phyloP scores from a whole-genome alignment of 139 green algal genomes.

The Ostreobium quekettii region DNA sequence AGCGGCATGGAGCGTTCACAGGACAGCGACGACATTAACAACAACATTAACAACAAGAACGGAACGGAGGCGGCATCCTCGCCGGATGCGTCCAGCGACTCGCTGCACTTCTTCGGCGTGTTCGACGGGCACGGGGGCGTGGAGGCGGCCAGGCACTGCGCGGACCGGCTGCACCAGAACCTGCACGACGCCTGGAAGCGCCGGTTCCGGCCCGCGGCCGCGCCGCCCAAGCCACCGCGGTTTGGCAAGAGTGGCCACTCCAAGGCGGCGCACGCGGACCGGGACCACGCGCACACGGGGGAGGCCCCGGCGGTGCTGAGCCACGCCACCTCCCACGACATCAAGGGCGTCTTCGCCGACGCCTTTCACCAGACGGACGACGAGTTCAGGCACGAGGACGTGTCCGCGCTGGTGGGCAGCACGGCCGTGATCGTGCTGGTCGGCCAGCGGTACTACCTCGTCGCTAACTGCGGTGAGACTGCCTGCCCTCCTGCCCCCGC shows the following conservation, averaged over 20 bases:
- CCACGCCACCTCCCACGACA: neutral
- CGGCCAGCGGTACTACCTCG: slow-evolving; percentile 38
- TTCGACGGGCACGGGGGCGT: slow-evolving; percentile 65
- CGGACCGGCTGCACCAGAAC: slow-evolving; percentile 48
- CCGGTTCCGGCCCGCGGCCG: too few relatives aligned
- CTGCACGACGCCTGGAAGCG: slow-evolving; percentile 31
- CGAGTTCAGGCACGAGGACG: slow-evolving; percentile 9
- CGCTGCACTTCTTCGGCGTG: slow-evolving; percentile 69
- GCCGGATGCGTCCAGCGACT: slow-evolving; percentile 21
- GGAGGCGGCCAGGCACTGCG: slow-evolving; percentile 53
- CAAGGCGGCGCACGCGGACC: neutral
- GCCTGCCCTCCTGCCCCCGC: too few relatives aligned
- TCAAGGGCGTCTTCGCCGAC: slow-evolving; percentile 6
- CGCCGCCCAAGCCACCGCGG: too few relatives aligned
- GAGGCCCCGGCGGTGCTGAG: too few relatives aligned
- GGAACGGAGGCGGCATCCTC: neutral
- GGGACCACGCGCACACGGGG: neutral
- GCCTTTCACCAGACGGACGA: slow-evolving; percentile 17
- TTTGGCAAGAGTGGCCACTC: neutral
- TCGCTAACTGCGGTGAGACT: slow-evolving; percentile 61
- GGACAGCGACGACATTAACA: too few relatives aligned
- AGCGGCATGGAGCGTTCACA: too few relatives aligned
- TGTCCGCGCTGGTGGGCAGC: slow-evolving; percentile 24
- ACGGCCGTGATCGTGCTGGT: slow-evolving; percentile 58
- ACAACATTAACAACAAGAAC: neutral